Evolutionary conservation across 352 stramenopile genomes (phyloP).

Genomic region (Pythium folliculosum): DNA sequence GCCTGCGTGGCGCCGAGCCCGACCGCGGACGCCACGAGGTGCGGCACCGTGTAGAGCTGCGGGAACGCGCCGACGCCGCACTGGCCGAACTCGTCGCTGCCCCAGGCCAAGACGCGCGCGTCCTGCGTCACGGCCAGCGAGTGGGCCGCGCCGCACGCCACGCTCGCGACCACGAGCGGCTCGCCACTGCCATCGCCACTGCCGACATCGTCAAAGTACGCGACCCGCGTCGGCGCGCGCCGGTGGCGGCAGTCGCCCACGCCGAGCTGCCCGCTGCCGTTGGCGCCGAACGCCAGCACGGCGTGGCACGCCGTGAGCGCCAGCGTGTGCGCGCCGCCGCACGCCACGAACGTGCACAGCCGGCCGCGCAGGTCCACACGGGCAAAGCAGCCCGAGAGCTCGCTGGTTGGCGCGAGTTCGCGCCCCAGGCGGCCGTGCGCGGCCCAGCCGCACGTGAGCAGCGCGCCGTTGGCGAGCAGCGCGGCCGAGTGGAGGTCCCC

Average conservation of each 20-base stretch:
- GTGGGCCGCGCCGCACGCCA: conserved; percentile 56
- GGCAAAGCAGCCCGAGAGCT: conserved; percentile 50
- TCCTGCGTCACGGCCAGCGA: conserved; percentile 54
- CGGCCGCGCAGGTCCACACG: conserved; percentile 29
- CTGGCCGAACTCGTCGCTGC: conserved; percentile 72
- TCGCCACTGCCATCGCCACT: conserved; percentile 5
- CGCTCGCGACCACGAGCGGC: conserved; percentile 33
- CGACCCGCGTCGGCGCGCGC: conserved; percentile 34
- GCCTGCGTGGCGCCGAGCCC: conserved; percentile 59
- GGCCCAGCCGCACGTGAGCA: conserved; percentile 67
- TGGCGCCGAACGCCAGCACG: conserved; percentile 62
- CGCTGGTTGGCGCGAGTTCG: background rate
- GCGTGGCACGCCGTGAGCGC: conserved; percentile 37
- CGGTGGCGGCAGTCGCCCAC: conserved; percentile 61
- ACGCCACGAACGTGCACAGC: conserved; percentile 54
- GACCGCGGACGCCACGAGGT: conserved; percentile 61
- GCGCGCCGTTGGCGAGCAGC: conserved; percentile 39
- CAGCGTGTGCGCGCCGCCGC: conserved; percentile 65
- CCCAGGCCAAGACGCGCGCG: conserved; percentile 65
- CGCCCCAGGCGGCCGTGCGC: conserved; percentile 60
- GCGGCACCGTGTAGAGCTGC: conserved; percentile 75
- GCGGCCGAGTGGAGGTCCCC: conserved; percentile 64
- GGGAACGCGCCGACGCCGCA: conserved; percentile 67
- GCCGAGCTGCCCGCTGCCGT: conserved; percentile 59
- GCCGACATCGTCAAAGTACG: conserved; percentile 64